phyloP scores from a whole-genome alignment of 805 yeast genomes.

The Schwanniomyces sp. region DNA sequence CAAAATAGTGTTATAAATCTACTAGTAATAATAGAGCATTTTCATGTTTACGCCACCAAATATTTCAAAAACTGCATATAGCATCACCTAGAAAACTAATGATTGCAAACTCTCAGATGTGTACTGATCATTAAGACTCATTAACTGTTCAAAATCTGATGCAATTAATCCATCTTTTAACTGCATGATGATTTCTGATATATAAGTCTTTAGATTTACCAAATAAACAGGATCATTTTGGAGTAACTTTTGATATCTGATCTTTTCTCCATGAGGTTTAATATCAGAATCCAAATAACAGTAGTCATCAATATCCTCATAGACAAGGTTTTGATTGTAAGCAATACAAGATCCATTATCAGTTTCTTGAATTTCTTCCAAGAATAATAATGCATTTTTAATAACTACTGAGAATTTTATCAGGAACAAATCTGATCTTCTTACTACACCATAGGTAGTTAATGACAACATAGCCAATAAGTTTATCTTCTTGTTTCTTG shows the following conservation, averaged over 20 bases:
- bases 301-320: constrained; percentile 44
- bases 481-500: constrained; percentile 70
- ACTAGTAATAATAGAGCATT: not conserved
- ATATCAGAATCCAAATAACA: constrained; percentile 41
- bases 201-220: constrained; percentile 46
- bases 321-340: constrained; percentile 35
- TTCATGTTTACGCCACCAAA: not conserved
- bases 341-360: constrained; percentile 32
- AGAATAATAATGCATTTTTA: constrained; percentile 40
- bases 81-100: not conserved
- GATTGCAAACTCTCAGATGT: constrained; percentile 29
- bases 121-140: constrained; percentile 35
- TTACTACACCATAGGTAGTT: constrained; percentile 32
- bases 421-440: constrained; percentile 17
- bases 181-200: constrained; percentile 29
- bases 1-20: not conserved
- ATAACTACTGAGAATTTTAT: constrained; percentile 26
- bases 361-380: constrained; percentile 75
- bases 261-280: constrained; percentile 42
- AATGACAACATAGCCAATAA: constrained; percentile 61
- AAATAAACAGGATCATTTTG: constrained; percentile 38
- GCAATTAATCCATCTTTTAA: constrained; percentile 24
- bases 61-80: constrained; percentile 4
- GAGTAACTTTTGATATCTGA: constrained; percentile 32
- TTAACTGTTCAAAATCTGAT: constrained; percentile 32